Base-by-base conservation (phyloP, 1,284 basidiomycete species). In the Marasmius fiardii region DNA sequence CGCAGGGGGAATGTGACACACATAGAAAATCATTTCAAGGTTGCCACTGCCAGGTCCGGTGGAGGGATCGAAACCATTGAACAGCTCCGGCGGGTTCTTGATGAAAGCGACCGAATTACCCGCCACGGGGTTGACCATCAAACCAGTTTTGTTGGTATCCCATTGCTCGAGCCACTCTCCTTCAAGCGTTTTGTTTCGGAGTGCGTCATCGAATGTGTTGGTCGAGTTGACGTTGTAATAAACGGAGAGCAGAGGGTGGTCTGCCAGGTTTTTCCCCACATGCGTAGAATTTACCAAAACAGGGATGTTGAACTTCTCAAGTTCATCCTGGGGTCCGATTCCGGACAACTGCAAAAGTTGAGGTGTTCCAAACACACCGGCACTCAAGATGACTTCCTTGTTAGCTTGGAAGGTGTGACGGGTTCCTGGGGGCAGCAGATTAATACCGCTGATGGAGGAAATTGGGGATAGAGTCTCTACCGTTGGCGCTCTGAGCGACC, bases 351-450 rank as follows among this genome's bases (percentile, higher is more conserved):
- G 21, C 31, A 57, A 45, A 21, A 54, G 34, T 53, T 61, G 45
- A 58, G 54, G 51, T 24, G 62, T 55, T 2, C 57, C 57, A 20
- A 63, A 50, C 3, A 57, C 31, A 23, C 62, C 60, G 7, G 62
- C 60, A n/a, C 53, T 58, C n/a, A 63, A 51, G 21, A 63, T 58
- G 10, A 61, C 43, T 41, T 61, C 61, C 44, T 61, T 58, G 2
- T 23, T 52, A 21, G 62, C 62, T 16, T 31, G 53, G 11, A 63
- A 8, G n/a, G 41, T 52, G 14, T 14, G 21, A 3, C 20, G 20
- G 12, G 50, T 6, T 5, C 50, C 50, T 52, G 33, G 12, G 24
- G 6, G 16, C 6, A 20, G 16, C n/a, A 43, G 26, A 28, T 18
- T 21, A 24, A 20, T 14, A 20, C 10, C 12, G 11, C n/a, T 20